These are phyloP conservation scores for Bisporella sp. DNA, from an alignment of 2,329 filamentous ascomycete species.

Conservation along the genomic window DNA sequence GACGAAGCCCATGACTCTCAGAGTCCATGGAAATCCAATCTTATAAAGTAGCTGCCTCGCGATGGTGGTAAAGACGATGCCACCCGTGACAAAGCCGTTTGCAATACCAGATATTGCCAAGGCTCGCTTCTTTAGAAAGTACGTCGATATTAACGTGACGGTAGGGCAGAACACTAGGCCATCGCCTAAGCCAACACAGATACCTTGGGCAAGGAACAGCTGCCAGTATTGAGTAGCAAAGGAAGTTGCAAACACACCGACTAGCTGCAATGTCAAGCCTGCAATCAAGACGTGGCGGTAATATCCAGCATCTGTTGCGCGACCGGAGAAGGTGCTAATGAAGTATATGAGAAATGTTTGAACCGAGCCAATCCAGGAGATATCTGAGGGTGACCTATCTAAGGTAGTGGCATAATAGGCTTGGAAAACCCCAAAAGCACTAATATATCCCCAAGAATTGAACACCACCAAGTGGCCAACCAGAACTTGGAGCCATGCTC, in stretches of 20 bases:
- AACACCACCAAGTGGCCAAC: slow-evolving; percentile 12
- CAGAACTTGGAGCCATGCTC: slow-evolving; percentile 26
- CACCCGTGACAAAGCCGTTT: neutral
- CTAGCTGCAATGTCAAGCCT: slow-evolving; percentile 6
- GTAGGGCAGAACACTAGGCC: slow-evolving; percentile 32
- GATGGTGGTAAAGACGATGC: neutral
- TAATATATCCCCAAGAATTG: slow-evolving; percentile 29
- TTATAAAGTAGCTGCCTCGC: neutral
- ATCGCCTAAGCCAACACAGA: slow-evolving; percentile 31
- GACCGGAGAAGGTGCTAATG: slow-evolving; percentile 35
- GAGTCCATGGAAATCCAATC: neutral
- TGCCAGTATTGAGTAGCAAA: slow-evolving; percentile 31
- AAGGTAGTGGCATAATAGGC: slow-evolving; percentile 39
- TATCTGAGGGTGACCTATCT: slow-evolving; percentile 31
- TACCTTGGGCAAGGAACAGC: slow-evolving; percentile 33
- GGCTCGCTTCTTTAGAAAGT: slow-evolving; percentile 12
- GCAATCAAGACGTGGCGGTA: slow-evolving; percentile 18
- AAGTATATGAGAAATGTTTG: slow-evolving; percentile 37
- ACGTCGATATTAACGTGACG: slow-evolving; percentile 25
- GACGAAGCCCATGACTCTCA: neutral
- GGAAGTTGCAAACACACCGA: slow-evolving; percentile 31
- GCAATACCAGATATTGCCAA: neutral
- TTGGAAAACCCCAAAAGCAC: slow-evolving; percentile 49
- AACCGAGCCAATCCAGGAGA: slow-evolving; percentile 41
- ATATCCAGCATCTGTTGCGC: slow-evolving; percentile 36